Percentiles rank a stretch among this genome's conserved stretches.
phyloP scores from a whole-genome alignment of 192 early-diverging fungal species.

The Coemansia sp. region DNA sequence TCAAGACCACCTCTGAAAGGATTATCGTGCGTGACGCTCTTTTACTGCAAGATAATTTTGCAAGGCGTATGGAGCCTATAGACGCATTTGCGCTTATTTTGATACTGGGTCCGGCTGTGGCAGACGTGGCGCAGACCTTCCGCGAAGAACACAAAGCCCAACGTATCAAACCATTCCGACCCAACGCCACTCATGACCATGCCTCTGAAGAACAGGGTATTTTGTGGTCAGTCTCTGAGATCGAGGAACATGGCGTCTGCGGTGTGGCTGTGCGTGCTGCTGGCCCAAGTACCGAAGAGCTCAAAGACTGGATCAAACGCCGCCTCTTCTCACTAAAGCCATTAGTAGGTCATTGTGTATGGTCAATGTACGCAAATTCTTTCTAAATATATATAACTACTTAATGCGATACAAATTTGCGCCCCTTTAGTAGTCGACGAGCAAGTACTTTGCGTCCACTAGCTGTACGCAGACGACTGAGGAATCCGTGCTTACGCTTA shows the following conservation, averaged over 20 bases:
- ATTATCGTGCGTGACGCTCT: constrained; percentile 43
- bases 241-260: constrained; percentile 13
- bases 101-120: constrained; percentile 29
- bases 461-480: constrained; percentile 76
- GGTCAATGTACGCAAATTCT: constrained; percentile 52
- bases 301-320: constrained; percentile 41
- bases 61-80: background rate
- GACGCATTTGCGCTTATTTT: constrained; percentile 49
- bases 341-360: constrained; percentile 44
- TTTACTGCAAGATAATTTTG: constrained; percentile 18
- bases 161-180: constrained; percentile 33
- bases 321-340: constrained; percentile 11
- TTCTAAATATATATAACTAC: constrained; percentile 2
- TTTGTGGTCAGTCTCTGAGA: constrained; percentile 53
- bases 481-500: constrained; percentile 92
- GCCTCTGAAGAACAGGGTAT: constrained; percentile 10
- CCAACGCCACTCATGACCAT: background rate
- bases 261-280: constrained; percentile 48
- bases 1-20: constrained; percentile 2
- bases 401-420: constrained; percentile 85
- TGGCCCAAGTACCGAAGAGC: constrained; percentile 28
- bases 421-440: constrained; percentile 84
- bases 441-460: constrained; percentile 76
- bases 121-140: constrained; percentile 14
- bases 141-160: constrained; percentile 23